phyloP scores from a whole-genome alignment of 2,329 filamentous ascomycete species.

The Endocalyx cinctus region DNA sequence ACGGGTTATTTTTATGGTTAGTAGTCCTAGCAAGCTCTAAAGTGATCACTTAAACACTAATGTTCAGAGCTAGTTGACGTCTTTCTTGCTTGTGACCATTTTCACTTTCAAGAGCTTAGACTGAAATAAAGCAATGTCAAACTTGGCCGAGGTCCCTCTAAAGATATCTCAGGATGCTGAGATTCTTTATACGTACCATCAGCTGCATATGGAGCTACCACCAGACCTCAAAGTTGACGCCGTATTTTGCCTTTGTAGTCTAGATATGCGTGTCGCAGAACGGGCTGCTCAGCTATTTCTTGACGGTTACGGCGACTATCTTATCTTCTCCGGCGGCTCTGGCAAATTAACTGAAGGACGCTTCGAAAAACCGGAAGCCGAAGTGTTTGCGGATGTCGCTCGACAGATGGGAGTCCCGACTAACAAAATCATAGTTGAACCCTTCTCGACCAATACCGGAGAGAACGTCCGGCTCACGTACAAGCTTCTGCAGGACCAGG shows the following conservation, averaged over 20 bases:
- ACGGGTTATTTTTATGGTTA: too few relatives aligned
- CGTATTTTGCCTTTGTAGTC: slow-evolving; percentile 44
- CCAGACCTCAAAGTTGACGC: slow-evolving; percentile 31
- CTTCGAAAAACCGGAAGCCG: slow-evolving; percentile 37
- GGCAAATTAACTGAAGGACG: slow-evolving; percentile 36
- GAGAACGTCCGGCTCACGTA: slow-evolving; percentile 43
- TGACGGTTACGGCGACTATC: slow-evolving; percentile 30
- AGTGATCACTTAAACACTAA: too few relatives aligned
- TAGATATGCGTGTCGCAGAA: slow-evolving; percentile 39
- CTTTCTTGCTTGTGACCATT: too few relatives aligned
- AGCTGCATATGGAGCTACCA: slow-evolving; percentile 32
- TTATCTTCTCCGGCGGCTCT: slow-evolving; percentile 40
- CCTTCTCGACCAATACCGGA: slow-evolving; percentile 38
- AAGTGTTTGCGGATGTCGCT: slow-evolving; percentile 38
- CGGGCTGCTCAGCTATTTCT: slow-evolving; percentile 39
- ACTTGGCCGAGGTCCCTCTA: too few relatives aligned
- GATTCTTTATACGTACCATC: slow-evolving; percentile 40
- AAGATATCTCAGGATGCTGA: slow-evolving; percentile 28
- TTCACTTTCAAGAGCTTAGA: too few relatives aligned
- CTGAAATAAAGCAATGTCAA: too few relatives aligned
- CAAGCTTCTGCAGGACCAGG: slow-evolving; percentile 25
- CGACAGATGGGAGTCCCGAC: slow-evolving; percentile 34
- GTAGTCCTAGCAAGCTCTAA: too few relatives aligned
- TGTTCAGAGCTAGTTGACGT: too few relatives aligned
- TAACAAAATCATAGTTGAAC: slow-evolving; percentile 34